phyloP scores from a whole-genome alignment of 129 eudicot genomes.

The Flaveria trinervia region DNA sequence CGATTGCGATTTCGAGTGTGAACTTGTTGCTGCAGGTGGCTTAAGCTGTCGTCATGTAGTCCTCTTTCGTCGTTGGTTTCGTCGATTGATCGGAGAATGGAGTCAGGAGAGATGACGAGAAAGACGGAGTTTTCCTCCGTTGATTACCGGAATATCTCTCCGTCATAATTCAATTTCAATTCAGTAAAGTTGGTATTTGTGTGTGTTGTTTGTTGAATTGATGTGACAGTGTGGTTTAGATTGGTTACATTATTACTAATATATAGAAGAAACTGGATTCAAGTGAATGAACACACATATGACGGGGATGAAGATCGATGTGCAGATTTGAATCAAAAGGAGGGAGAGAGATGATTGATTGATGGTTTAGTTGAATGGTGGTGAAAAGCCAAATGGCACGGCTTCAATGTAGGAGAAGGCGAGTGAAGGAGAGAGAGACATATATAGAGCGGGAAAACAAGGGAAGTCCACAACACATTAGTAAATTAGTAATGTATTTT shows the following conservation, averaged over 20 bases:
- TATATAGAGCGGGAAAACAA: not conserved
- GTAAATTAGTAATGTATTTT: too few relatives aligned
- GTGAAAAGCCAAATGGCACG: conserved; percentile 33
- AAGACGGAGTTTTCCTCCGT: conserved; percentile 66
- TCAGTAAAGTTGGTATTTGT: too few relatives aligned
- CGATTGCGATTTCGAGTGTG: not conserved
- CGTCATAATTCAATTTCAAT: conserved; percentile 14
- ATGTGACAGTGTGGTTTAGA: not conserved
- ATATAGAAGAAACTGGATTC: not conserved
- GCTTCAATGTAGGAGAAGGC: conserved; percentile 9
- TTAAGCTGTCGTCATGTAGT: not conserved
- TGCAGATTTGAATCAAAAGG: not conserved
- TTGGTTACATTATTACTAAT: not conserved
- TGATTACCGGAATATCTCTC: conserved; percentile 24
- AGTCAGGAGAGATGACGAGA: conserved; percentile 82
- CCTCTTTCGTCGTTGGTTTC: conserved; percentile 31
- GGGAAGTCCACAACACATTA: too few relatives aligned
- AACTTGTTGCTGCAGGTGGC: not conserved
- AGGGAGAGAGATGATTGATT: not conserved
- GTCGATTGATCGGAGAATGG: conserved; percentile 82
- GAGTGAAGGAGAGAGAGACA: not conserved
- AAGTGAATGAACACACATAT: not conserved
- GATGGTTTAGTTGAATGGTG: not conserved
- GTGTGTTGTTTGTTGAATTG: too few relatives aligned
- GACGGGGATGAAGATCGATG: not conserved